Percentiles rank a stretch among this genome's conserved stretches.
Conservation (phyloP, 495 filamentous ascomycete genomes). For the Penicillium silybi region DNA sequence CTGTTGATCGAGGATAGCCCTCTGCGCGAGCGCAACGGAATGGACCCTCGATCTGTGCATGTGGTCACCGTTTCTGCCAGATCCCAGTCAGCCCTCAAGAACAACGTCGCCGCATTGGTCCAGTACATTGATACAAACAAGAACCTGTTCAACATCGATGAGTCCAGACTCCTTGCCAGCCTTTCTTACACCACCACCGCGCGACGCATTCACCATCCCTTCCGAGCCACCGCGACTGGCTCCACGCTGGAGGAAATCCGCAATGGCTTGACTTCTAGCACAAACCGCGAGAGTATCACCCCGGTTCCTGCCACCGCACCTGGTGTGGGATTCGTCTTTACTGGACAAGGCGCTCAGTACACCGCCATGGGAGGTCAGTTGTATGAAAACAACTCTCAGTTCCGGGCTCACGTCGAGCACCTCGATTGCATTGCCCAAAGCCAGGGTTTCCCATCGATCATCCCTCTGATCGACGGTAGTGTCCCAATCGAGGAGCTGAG, state of each 20-base stretch:
- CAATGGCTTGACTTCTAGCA: slow-evolving; percentile 24
- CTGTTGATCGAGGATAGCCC: slow-evolving; percentile 55
- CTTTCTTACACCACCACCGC: slow-evolving; percentile 82
- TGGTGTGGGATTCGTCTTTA: slow-evolving; percentile 55
- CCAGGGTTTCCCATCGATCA: slow-evolving; percentile 65
- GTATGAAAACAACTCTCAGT: slow-evolving; percentile 60
- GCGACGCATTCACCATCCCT: slow-evolving; percentile 76
- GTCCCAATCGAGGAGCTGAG: slow-evolving; percentile 52
- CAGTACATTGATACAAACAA: slow-evolving; percentile 50
- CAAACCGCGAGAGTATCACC: slow-evolving; percentile 24
- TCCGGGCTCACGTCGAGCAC: slow-evolving; percentile 65
- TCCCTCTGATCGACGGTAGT: slow-evolving; percentile 57
- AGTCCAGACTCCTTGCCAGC: slow-evolving; percentile 34
- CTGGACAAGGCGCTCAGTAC: slow-evolving; percentile 57
- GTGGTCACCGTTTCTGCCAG: slow-evolving; percentile 52
- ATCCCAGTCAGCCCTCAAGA: slow-evolving; percentile 50
- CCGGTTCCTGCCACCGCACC: slow-evolving; percentile 31
- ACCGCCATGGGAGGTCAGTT: slow-evolving; percentile 69
- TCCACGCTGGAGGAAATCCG: slow-evolving; percentile 32
- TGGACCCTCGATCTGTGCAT: slow-evolving; percentile 51
- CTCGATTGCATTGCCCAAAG: slow-evolving; percentile 63
- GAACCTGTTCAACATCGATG: slow-evolving; percentile 36
- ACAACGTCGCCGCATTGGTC: slow-evolving; percentile 49
- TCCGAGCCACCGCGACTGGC: slow-evolving; percentile 60
- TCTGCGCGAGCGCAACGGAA: slow-evolving; percentile 31